These are phyloP conservation scores for Colletotrichum sp. DNA, from an alignment of 2,329 filamentous ascomycete species.

Conservation along the genomic window DNA sequence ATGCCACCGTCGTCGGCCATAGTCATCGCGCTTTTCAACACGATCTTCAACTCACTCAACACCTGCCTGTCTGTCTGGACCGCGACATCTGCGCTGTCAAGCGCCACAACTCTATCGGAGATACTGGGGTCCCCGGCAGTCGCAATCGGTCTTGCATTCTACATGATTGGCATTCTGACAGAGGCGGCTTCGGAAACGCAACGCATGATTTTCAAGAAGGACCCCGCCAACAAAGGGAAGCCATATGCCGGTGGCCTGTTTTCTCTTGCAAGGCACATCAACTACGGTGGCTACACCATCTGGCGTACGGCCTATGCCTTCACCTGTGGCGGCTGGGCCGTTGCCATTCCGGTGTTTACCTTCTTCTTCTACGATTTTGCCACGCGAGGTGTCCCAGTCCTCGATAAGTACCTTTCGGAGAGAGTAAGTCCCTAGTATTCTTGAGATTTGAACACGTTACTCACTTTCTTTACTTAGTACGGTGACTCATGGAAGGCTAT, in stretches of 20 bases:
- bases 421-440: background rate
- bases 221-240: background rate
- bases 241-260: background rate
- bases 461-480: background rate
- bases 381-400: background rate
- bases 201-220: background rate
- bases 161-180: background rate
- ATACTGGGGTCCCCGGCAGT: background rate
- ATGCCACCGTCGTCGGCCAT: background rate
- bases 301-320: background rate
- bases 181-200: background rate
- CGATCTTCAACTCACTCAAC: background rate
- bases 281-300: background rate
- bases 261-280: background rate
- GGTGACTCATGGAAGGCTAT: background rate
- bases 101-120: background rate
- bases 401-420: background rate
- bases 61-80: background rate
- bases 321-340: background rate
- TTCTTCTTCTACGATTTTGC: conserved; percentile 1
- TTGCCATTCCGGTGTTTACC: background rate
- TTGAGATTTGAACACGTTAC: background rate
- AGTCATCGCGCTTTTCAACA: background rate
- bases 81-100: background rate
- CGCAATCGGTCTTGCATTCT: background rate